phyloP scores from a whole-genome alignment of 495 filamentous ascomycete species.

The Xylaria grammica region DNA sequence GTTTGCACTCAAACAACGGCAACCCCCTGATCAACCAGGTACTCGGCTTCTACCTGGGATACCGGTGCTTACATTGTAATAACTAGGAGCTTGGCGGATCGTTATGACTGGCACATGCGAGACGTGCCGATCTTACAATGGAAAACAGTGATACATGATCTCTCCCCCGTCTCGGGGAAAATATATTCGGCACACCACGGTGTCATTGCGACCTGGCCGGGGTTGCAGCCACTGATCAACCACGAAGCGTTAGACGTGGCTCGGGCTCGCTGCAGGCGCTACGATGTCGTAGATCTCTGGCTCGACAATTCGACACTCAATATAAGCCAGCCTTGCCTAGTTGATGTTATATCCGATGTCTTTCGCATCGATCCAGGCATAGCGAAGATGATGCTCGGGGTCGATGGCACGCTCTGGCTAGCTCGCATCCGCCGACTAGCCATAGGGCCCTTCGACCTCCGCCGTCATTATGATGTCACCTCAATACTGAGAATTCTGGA shows the following conservation, averaged over 20 bases:
- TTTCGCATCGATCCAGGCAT: slow-evolving; percentile 20
- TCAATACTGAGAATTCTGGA: slow-evolving; percentile 13
- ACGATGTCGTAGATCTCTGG: slow-evolving; percentile 21
- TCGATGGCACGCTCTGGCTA: background rate
- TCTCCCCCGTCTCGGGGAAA: background rate
- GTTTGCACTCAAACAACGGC: background rate
- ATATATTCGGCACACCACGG: slow-evolving; percentile 1
- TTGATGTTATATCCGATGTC: slow-evolving; percentile 7
- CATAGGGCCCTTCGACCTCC: slow-evolving; percentile 6
- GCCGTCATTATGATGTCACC: background rate
- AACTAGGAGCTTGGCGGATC: slow-evolving; percentile 16
- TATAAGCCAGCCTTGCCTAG: slow-evolving; percentile 17
- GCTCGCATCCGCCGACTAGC: slow-evolving; percentile 18
- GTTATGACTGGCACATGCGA: slow-evolving; percentile 14
- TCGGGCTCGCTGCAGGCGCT: background rate
- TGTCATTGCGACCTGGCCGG: slow-evolving; percentile 6
- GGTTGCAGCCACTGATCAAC: slow-evolving; percentile 21
- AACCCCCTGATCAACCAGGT: background rate
- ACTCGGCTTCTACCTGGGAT: background rate
- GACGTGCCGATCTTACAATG: slow-evolving; percentile 10
- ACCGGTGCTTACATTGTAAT: background rate
- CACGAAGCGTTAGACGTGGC: slow-evolving; percentile 15
- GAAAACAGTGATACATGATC: slow-evolving; percentile 9
- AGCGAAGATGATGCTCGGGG: slow-evolving; percentile 14
- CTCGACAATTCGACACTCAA: slow-evolving; percentile 17